Percentiles rank a stretch among this genome's conserved stretches.
phyloP scores from a whole-genome alignment of 495 filamentous ascomycete species.

The Aspergillus panamensis region DNA sequence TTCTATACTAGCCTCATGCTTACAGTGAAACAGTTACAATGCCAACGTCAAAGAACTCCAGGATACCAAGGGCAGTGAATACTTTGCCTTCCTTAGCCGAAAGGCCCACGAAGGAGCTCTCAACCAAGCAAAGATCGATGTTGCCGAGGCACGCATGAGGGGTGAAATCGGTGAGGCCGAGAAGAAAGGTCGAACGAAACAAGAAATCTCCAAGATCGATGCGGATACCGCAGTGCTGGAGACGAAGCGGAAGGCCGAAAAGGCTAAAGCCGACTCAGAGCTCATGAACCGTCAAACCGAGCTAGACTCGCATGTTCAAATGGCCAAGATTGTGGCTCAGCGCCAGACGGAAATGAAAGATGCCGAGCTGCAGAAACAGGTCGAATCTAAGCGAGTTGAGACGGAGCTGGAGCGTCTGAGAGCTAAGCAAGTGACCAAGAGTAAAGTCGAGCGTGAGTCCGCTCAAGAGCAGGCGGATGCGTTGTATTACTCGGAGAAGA shows the following conservation, averaged over 20 bases:
- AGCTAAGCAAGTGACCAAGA: constrained; percentile 72
- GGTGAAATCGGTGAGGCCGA: constrained; percentile 79
- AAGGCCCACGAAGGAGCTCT: constrained; percentile 82
- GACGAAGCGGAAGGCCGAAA: constrained; percentile 77
- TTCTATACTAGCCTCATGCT: constrained; percentile 5
- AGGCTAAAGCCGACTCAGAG: constrained; percentile 70
- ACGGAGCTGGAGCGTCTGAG: constrained; percentile 76
- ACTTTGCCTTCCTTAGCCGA: constrained; percentile 72
- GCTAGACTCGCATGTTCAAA: constrained; percentile 65
- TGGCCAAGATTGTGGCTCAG: constrained; percentile 65
- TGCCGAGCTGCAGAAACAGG: constrained; percentile 70
- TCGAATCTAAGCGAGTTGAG: constrained; percentile 68
- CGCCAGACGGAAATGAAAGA: constrained; percentile 69
- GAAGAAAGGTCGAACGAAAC: constrained; percentile 70
- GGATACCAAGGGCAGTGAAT: constrained; percentile 70
- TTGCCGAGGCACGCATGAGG: constrained; percentile 71
- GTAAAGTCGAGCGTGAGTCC: constrained; percentile 66
- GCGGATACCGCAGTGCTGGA: constrained; percentile 77
- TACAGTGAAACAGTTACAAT: constrained; percentile 53
- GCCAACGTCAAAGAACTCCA: constrained; percentile 81
- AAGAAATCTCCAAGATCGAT: constrained; percentile 78
- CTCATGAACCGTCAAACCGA: constrained; percentile 66
- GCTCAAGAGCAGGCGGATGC: constrained; percentile 73
- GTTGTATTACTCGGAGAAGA: constrained; percentile 41
- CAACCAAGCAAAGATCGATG: constrained; percentile 75